These are phyloP conservation scores for Boletus fagicola DNA, from an alignment of 768 basidiomycete species.

Conservation along the genomic window DNA sequence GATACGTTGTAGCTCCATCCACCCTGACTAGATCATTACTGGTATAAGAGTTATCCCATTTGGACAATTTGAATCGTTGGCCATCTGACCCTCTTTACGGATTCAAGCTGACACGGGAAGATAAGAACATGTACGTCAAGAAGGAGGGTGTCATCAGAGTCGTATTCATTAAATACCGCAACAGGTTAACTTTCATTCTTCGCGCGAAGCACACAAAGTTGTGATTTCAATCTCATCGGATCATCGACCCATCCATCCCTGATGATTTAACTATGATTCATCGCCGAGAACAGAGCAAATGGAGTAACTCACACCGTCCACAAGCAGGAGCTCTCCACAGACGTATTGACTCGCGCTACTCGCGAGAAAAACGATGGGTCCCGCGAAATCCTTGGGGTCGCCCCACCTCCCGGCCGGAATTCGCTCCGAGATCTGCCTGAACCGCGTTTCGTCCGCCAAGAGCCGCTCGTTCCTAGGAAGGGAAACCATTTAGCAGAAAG, in stretches of 20 bases:
- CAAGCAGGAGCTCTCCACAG: constrained; percentile 64
- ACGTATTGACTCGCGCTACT: constrained; percentile 64
- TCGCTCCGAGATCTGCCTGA: constrained; percentile 66
- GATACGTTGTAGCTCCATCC: background rate
- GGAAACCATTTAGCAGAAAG: constrained; percentile 14
- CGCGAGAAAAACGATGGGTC: constrained; percentile 64
- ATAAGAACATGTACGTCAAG: constrained; percentile 20
- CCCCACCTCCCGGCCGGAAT: constrained; percentile 73
- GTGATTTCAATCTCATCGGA: constrained; percentile 1
- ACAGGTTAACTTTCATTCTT: background rate
- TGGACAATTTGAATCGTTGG: constrained; percentile 6
- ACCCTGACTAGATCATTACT: background rate
- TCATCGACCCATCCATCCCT: constrained; percentile 65
- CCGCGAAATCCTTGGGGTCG: constrained; percentile 62
- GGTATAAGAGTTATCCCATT: constrained; percentile 5
- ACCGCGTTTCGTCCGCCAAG: constrained; percentile 57
- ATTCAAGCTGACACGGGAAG: background rate
- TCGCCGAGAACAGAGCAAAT: constrained; percentile 4
- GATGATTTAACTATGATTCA: constrained; percentile 9
- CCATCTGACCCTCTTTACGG: background rate
- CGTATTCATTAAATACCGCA: constrained; percentile 1
- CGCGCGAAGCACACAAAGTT: background rate
- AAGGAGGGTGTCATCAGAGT: background rate
- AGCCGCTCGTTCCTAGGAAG: constrained; percentile 60
- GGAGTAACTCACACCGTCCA: constrained; percentile 59